phyloP scores from a whole-genome alignment of 352 stramenopile genomes.

The Globisporangium iwayamae region DNA sequence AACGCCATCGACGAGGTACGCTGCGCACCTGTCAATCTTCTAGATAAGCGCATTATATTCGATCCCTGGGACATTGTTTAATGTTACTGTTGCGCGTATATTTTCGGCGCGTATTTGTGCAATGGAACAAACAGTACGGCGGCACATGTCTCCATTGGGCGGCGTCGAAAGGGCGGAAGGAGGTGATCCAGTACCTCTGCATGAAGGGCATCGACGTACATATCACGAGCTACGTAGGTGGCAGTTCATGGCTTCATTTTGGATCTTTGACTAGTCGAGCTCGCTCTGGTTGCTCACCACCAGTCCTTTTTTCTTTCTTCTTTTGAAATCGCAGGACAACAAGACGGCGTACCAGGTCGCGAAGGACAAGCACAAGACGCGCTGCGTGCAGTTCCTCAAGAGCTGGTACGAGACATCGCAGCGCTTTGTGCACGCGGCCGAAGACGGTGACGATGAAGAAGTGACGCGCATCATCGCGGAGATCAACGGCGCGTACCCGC shows the following conservation, averaged over 20 bases:
- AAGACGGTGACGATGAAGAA: slow-evolving; percentile 80
- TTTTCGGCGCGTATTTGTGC: slow-evolving; percentile 1
- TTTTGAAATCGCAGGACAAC: slow-evolving; percentile 55
- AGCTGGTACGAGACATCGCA: slow-evolving; percentile 87
- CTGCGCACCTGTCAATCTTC: not conserved
- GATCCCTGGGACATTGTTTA: not conserved
- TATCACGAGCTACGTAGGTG: slow-evolving; percentile 83
- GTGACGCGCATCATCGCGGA: slow-evolving; percentile 75
- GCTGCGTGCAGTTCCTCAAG: slow-evolving; percentile 85
- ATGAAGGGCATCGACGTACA: slow-evolving; percentile 89
- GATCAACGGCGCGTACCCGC: slow-evolving; percentile 72
- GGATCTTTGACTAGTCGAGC: not conserved
- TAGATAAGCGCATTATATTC: not conserved
- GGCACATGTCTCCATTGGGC: slow-evolving; percentile 85
- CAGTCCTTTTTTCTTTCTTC: not conserved
- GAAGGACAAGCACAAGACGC: slow-evolving; percentile 88
- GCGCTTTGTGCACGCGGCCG: slow-evolving; percentile 81
- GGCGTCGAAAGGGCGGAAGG: slow-evolving; percentile 76
- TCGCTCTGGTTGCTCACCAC: not conserved
- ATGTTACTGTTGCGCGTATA: not conserved
- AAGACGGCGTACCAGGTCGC: slow-evolving; percentile 86
- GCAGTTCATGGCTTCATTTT: no score
- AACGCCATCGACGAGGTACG: slow-evolving; percentile 84
- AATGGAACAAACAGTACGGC: slow-evolving; percentile 51
- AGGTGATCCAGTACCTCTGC: slow-evolving; percentile 86